Evolutionary conservation across 2,329 filamentous ascomycete species (phyloP), one percentile per base, ranked within the genome.

Genomic region (Scedosporium minutisporum): DNA sequence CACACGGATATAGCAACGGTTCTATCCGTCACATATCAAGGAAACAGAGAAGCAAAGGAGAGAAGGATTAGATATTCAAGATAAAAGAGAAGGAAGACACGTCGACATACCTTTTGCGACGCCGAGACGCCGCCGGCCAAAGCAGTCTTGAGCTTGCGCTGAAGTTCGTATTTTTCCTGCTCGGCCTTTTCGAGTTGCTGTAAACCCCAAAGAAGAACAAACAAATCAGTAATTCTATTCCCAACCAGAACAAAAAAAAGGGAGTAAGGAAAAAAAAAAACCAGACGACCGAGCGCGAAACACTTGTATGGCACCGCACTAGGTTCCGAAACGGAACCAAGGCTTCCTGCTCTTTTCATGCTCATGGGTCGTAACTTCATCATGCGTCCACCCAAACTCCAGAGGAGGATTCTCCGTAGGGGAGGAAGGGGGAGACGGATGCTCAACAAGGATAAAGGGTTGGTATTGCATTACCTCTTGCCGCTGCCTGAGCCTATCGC

Each of bases 171-270:
- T 61, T 78, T 82, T 55, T 84, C 82, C 65, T 80, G 77, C 65
- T 86, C 82, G 14, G 80, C 76, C 68, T 82, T 79, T 65, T 86
- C 82, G 67, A 83, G 77, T 82, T 85, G 83, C 82, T 85, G 67
- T 51, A 61, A 60, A 46, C 2, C 33, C 33, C 33, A 14, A 38
- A 9, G 9, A 38, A 48, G 18, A 48, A 48, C 14, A 14, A 23
- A 55, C 21, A 55, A 21, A 23, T 55, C 21, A 55, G 21, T 3
- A 55, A 27, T 55, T 6, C 23, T 23, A n/a, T 48, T 48, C 18
- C 16, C 44, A 21, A 48, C 18, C 2, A 48, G 44, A 14, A 48
- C 14, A 48, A 48, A 48, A 12, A 4, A 38, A 38, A 38, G 2
- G 9, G 29, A 33, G 10, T 38, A 38, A 38, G 10, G 33, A 3